A percentile compares a stretch with the other conserved stretches of the same genome.
Evolutionary conservation across 257 asterid species (phyloP).

Genomic region (Penstemon barbatus): DNA sequence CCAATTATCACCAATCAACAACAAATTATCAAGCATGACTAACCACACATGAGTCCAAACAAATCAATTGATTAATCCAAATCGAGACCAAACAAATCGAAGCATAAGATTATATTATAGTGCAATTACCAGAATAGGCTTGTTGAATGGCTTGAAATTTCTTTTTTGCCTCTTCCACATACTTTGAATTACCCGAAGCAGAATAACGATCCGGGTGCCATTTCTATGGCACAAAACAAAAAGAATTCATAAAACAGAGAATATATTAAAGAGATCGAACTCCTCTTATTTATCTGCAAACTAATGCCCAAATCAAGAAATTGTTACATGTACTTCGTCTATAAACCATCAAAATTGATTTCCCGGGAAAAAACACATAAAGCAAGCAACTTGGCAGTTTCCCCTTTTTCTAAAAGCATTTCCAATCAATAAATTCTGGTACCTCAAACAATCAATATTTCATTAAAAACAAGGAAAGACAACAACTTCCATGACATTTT

Average conservation of each 20-base stretch:
- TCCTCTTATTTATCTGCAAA: conserved; percentile 31
- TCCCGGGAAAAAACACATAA: not conserved
- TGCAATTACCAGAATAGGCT: conserved; percentile 75
- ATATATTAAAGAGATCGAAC: not conserved
- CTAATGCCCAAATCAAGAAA: conserved; percentile 14
- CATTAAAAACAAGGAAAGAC: not conserved
- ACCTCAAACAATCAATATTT: too few species aligned
- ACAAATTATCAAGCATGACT: conserved; percentile 24
- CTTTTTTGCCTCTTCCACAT: conserved; percentile 74
- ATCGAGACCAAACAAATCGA: conserved; percentile 25
- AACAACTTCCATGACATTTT: too few species aligned
- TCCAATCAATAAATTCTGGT: too few species aligned
- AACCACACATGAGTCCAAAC: conserved; percentile 27
- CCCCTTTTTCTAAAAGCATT: too few species aligned
- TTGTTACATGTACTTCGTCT: not conserved
- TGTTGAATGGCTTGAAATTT: conserved; percentile 82
- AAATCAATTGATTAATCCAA: conserved; percentile 15
- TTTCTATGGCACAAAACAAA: conserved; percentile 41
- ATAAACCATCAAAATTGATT: not conserved
- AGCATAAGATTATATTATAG: not conserved
- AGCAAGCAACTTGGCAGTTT: not conserved
- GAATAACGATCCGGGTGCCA: conserved; percentile 95
- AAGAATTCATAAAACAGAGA: conserved; percentile 4
- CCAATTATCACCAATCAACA: conserved; percentile 16
- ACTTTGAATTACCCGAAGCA: conserved; percentile 50